Base-by-base conservation (phyloP, 352 stramenopile genomes). In the Peronosclerospora sorghi region DNA sequence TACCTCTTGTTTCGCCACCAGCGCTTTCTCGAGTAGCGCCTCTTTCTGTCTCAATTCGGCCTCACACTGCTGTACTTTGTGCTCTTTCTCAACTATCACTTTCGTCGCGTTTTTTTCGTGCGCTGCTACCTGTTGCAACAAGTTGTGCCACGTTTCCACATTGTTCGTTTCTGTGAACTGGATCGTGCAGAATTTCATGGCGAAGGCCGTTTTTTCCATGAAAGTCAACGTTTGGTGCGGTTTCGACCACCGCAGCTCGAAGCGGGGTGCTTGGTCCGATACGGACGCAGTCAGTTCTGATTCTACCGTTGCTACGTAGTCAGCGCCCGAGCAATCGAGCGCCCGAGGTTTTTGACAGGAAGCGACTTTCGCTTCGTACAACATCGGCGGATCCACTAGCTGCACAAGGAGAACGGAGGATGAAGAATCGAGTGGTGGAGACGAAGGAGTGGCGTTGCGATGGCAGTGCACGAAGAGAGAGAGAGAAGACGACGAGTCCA, bases 181-280 rank as follows among this genome's bases (percentile, higher is more conserved):
- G 8, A 83, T 29, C 8, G 35, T 43, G 28, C 64, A 54, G 41
- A 77, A 83, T 35, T 77, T 83, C 66, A 83, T 73, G 32, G 70
- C 52, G 20, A 83, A 60, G 12, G 43, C 42, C n/a, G 62, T 43
- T 8, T 35, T 41, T 40, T 80, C 70, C 62, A 79, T 68, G 19
- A 83, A 45, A 49, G 70, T 83, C 53, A 83, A 47, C 45, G 41
- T 48, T 0, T 18, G 28, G 27, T 48, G 53, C 15, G 45, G 23
- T 15, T 41, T 60, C 34, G 59, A 61, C 70, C 70, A 83, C 20
- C 62, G 65, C 29, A 70, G 67, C 40, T 54, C 27, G 23, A 83
- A 83, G 19, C 51, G 45, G 9, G 41, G 8, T 39, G 34, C 4
- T 13, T 69, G 51, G 1, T 43, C 50, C 8, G 12, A 15, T 35